These are phyloP conservation scores for Barbarea vulgaris DNA, from an alignment of 345 rosid genomes.

Conservation along the genomic window DNA sequence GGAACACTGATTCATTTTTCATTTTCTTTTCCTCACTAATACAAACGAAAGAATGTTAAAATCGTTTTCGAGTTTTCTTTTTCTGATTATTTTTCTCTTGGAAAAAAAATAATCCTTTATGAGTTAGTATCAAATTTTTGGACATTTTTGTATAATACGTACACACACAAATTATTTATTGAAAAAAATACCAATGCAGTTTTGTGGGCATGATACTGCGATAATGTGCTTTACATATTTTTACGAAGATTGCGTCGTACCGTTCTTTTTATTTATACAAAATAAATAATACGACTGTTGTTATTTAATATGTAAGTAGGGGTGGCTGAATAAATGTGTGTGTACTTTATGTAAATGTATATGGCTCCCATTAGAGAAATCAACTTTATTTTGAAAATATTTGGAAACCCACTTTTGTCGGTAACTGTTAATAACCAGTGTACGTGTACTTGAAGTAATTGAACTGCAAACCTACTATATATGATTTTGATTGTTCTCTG, in stretches of 20 bases:
- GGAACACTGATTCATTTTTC: no score
- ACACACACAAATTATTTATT: background rate
- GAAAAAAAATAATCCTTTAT: background rate
- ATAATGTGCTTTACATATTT: background rate
- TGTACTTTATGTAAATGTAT: slow-evolving; percentile 13
- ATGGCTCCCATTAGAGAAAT: slow-evolving; percentile 17
- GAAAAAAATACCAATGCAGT: background rate
- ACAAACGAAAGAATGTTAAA: background rate
- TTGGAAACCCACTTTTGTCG: slow-evolving; percentile 22
- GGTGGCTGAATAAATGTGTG: slow-evolving; percentile 27
- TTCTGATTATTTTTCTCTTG: no score
- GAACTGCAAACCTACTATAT: background rate
- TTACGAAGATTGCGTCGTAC: background rate
- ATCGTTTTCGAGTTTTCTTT: background rate
- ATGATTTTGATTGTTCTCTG: slow-evolving; percentile 13
- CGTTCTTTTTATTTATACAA: slow-evolving; percentile 4
- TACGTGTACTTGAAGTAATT: slow-evolving; percentile 20
- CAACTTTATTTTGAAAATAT: slow-evolving; percentile 40
- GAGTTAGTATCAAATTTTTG: background rate
- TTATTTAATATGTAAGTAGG: slow-evolving; percentile 17
- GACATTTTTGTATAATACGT: background rate
- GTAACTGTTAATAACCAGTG: slow-evolving; percentile 15
- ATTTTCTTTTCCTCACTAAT: background rate
- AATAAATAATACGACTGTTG: slow-evolving; percentile 9
- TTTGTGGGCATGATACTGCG: background rate